Base-by-base conservation (phyloP, 305 asterid genomes). In the Ilex paraguariensis region DNA sequence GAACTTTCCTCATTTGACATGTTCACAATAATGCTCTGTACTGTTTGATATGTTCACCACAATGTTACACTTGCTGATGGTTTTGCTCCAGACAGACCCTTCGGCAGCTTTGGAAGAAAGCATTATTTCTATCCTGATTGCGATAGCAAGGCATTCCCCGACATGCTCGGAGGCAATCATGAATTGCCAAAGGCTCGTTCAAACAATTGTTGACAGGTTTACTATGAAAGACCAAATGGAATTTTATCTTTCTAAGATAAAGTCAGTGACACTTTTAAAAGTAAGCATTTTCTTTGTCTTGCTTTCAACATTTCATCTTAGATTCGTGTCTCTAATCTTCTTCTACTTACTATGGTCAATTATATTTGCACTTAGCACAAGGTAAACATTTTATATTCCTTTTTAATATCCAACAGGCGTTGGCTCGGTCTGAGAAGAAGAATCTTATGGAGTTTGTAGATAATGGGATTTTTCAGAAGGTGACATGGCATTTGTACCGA, bases 91-190 rank as follows among this genome's bases (percentile, higher is more conserved):
- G 99, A 67, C 77, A 53, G 86, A 81, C 75, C 95, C 93, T 66
- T 62, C 84, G 53, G 79, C 78, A 13, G 68, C 80, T 59, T 73
- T 93, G 74, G 99, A 93, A 79, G 97, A 90, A 56, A 75, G 89
- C 80, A 75, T 87, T 68, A 74, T 90, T 59, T 83, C 97, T 39
- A 86, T 90, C 72, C 75, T 88, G 74, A 77, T 90, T 66, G 92
- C 93, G 57, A 66, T 93, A 71, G 94, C 96, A 72, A 90, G 95
- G 79, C 99, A 93, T 77, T 93, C 99, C 53, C 96, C 92, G 31
- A 81, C 84, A 49, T 90, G 95, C 75, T 95, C 95, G 68, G 73
- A 85, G 72, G 97, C 94, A 53, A 66, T 93, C 56, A 77, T 82
- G 78, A 84, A 74, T 51, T 86, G 87, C 66, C 81, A 77, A 67